These are phyloP conservation scores for Maudiozyma saulgeensis DNA, from an alignment of 805 yeast species.

Conservation along the genomic window DNA sequence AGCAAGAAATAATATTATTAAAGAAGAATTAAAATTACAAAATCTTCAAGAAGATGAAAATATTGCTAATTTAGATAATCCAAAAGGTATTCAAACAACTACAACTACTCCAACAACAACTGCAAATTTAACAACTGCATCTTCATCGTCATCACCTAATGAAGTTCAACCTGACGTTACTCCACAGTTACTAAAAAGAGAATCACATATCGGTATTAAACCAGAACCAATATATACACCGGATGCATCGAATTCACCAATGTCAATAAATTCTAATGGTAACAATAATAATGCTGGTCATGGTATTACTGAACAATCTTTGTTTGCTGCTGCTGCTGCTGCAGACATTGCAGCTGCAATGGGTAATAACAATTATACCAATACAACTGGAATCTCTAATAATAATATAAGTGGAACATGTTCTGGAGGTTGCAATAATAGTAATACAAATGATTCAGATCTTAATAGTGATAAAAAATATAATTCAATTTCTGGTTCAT, in stretches of 20 bases:
- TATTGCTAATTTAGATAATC: background rate
- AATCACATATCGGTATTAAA: background rate
- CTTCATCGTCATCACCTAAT: background rate
- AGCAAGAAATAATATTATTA: background rate
- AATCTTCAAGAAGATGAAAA: constrained; percentile 1
- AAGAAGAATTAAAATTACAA: background rate
- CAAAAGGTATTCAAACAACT: background rate
- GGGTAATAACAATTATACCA: background rate
- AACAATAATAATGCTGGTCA: background rate
- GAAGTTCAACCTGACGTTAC: no score
- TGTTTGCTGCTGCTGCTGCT: background rate
- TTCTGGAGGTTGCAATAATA: background rate
- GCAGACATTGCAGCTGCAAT: background rate
- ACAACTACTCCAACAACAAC: background rate
- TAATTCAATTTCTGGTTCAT: no score
- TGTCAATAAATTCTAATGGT: background rate
- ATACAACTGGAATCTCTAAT: no score
- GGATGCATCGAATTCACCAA: background rate
- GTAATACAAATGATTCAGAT: background rate
- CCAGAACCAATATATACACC: background rate
- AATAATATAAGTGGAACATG: no score
- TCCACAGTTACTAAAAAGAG: background rate
- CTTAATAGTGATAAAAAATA: background rate
- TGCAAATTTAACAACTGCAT: background rate
- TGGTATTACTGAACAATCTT: background rate